These are phyloP conservation scores for Mycena floridula DNA, from an alignment of 768 basidiomycete species.

Conservation along the genomic window DNA sequence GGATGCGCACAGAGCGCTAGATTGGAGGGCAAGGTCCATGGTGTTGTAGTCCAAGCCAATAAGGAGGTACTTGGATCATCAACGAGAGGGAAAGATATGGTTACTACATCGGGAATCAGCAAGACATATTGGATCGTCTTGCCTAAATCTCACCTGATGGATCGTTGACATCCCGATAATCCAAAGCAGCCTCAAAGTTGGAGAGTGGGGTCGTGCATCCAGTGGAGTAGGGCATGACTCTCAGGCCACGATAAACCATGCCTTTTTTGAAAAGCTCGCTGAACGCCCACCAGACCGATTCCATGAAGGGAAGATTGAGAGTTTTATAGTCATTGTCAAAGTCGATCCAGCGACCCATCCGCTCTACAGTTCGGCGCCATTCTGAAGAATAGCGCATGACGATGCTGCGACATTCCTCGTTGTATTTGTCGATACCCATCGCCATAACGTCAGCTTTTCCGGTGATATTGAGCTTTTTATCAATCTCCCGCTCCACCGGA, in stretches of 20 bases:
- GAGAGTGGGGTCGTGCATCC: constrained; percentile 94
- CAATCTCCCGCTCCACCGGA: constrained; percentile 98
- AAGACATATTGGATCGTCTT: not conserved
- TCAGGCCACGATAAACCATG: constrained; percentile 87
- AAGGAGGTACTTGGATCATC: constrained; percentile 89
- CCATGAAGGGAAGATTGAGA: constrained; percentile 90
- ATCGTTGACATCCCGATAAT: constrained; percentile 91
- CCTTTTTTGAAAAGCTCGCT: constrained; percentile 87
- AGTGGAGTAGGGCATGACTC: constrained; percentile 98
- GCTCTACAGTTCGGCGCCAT: constrained; percentile 92
- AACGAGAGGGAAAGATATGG: constrained; percentile 87
- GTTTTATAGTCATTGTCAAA: constrained; percentile 99
- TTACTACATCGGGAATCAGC: constrained; percentile 43
- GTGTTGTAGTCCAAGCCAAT: constrained; percentile 98
- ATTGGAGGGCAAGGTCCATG: constrained; percentile 97
- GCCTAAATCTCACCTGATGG: constrained; percentile 60
- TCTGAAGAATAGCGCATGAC: constrained; percentile 96
- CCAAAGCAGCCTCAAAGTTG: constrained; percentile 93
- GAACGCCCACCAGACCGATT: constrained; percentile 99
- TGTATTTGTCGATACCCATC: constrained; percentile 97
- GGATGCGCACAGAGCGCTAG: constrained; percentile 94
- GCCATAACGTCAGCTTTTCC: constrained; percentile 89
- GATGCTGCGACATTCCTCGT: constrained; percentile 91
- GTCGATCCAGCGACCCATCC: constrained; percentile 99
- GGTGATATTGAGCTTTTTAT: constrained; percentile 90